phyloP scores from a whole-genome alignment of 257 asterid species.

The Solanum rostratum region DNA sequence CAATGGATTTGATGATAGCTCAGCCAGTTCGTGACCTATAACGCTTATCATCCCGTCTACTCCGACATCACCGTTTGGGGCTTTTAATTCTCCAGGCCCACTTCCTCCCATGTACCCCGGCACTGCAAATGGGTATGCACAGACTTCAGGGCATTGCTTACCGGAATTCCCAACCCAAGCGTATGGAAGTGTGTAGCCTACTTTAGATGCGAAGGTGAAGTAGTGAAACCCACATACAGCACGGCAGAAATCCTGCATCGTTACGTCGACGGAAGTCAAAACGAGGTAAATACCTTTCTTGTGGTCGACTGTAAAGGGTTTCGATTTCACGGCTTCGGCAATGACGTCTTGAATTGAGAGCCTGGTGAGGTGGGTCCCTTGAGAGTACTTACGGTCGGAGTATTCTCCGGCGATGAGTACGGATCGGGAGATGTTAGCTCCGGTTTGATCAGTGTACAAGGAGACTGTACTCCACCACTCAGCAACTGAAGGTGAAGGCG shows the following conservation, averaged over 20 bases:
- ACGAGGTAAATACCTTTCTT: conserved; percentile 73
- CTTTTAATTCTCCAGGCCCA: conserved; percentile 38
- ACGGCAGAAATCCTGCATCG: conserved; percentile 82
- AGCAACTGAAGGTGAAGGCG: conserved; percentile 64
- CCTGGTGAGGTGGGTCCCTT: conserved; percentile 53
- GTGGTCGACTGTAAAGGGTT: conserved; percentile 79
- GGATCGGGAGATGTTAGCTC: conserved; percentile 61
- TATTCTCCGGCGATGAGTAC: conserved; percentile 68
- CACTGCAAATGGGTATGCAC: conserved; percentile 80
- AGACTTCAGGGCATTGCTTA: conserved; percentile 85
- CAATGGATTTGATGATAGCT: conserved; percentile 81
- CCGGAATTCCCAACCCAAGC: conserved; percentile 93
- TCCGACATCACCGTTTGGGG: conserved; percentile 76
- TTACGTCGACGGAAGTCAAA: conserved; percentile 70
- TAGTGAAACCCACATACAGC: conserved; percentile 96
- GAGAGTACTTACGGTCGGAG: conserved; percentile 54
- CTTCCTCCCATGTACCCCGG: conserved; percentile 81
- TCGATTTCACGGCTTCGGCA: conserved; percentile 54
- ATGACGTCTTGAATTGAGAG: conserved; percentile 66
- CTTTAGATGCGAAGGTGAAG: conserved; percentile 83
- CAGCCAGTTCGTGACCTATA: conserved; percentile 87
- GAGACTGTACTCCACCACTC: conserved; percentile 87
- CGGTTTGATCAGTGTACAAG: conserved; percentile 80
- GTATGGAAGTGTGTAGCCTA: conserved; percentile 70
- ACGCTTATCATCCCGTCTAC: conserved; percentile 93